Percentiles rank a stretch among this genome's conserved stretches.
Conservation (phyloP, 352 stramenopile species). For the Pythium aphanidermatum region DNA sequence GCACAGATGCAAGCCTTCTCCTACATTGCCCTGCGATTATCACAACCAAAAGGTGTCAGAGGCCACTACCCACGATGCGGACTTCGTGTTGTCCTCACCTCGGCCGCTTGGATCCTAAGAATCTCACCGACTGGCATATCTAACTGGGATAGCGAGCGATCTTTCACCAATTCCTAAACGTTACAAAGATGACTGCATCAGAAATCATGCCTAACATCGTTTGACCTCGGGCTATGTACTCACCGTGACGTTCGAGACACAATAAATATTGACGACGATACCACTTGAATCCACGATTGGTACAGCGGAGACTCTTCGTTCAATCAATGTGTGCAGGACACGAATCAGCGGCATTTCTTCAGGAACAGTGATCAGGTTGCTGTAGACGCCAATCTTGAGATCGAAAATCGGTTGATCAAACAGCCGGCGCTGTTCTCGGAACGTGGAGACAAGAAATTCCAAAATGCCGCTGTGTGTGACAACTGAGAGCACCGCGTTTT, state of each 20-base stretch:
- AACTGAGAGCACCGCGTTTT: conserved; percentile 92
- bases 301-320: conserved; percentile 74
- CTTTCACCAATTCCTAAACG: conserved; percentile 75
- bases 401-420: conserved; percentile 97
- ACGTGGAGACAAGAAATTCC: conserved; percentile 95
- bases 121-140: conserved; percentile 85
- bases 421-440: conserved; percentile 94
- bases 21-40: conserved; percentile 56
- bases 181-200: too few species aligned
- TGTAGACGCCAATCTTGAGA: conserved; percentile 94
- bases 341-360: conserved; percentile 92
- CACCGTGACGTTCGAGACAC: conserved; percentile 86
- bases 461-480: conserved; percentile 93
- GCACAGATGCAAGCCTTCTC: conserved; percentile 78
- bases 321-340: conserved; percentile 86
- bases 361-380: conserved; percentile 89
- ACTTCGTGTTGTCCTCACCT: too few species aligned
- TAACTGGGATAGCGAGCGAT: conserved; percentile 85
- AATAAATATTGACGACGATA: conserved; percentile 92
- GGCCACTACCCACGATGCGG: not conserved
- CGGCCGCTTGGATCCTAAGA: conserved; percentile 77
- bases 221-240: not conserved
- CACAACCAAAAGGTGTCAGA: not conserved
- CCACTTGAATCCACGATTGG: conserved; percentile 79
- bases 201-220: too few species aligned